Evolutionary conservation across 2,329 filamentous ascomycete genomes (phyloP).

Genomic region (Fusarium sp.): DNA sequence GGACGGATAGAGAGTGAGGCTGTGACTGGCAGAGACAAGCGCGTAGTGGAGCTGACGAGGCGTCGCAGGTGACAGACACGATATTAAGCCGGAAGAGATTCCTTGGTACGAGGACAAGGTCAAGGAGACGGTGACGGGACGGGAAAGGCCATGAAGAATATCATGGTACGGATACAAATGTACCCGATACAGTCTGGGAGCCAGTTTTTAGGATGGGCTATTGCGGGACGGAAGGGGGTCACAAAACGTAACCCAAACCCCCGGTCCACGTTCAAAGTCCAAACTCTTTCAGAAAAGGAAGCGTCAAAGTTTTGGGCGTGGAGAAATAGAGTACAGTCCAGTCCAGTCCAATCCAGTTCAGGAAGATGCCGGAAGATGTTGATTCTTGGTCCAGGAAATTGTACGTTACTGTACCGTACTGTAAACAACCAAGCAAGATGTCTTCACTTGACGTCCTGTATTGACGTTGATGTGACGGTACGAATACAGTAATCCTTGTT

Average conservation of each 20-base stretch:
- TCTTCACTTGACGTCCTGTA: slow-evolving; percentile 16
- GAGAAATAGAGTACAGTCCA: slow-evolving; percentile 13
- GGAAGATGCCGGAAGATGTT: slow-evolving; percentile 36
- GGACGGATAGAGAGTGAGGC: slow-evolving; percentile 32
- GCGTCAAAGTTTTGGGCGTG: slow-evolving; percentile 40
- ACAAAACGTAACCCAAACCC: slow-evolving; percentile 40
- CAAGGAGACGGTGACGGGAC: slow-evolving; percentile 27
- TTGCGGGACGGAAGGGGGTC: slow-evolving; percentile 41
- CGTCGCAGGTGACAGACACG: slow-evolving; percentile 49
- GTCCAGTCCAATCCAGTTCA: slow-evolving; percentile 15
- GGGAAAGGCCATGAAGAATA: slow-evolving; percentile 14
- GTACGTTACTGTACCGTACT: not conserved
- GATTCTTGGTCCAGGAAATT: not conserved
- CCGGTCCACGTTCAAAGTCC: slow-evolving; percentile 21
- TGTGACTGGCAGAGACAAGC: slow-evolving; percentile 44
- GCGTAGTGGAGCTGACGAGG: slow-evolving; percentile 45
- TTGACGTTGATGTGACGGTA: slow-evolving; percentile 34
- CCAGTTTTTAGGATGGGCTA: slow-evolving; percentile 35
- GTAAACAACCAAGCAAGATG: slow-evolving; percentile 24
- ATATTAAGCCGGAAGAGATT: slow-evolving; percentile 51
- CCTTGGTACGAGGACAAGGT: slow-evolving; percentile 39
- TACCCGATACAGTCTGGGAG: slow-evolving; percentile 33
- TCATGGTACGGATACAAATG: slow-evolving; percentile 14
- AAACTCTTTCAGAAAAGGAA: slow-evolving; percentile 28
- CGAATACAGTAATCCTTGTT: slow-evolving; percentile 5